phyloP scores from a whole-genome alignment of 2,329 filamentous ascomycete species.

The Cytospora piceicola region DNA sequence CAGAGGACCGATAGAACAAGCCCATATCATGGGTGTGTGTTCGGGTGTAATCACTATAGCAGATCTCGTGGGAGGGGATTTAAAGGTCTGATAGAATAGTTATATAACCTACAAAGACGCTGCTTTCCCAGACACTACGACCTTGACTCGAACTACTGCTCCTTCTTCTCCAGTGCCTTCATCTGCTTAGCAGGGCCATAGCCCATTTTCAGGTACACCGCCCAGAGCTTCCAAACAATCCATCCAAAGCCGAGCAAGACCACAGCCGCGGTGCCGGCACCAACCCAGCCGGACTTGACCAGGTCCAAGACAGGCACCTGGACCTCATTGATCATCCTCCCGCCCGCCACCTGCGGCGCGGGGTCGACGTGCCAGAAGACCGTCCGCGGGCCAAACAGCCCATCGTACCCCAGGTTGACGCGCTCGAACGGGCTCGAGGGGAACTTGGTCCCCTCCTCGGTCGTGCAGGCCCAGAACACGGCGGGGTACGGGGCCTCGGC shows the following conservation, averaged over 20 bases:
- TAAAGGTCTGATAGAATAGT: conserved; percentile 9
- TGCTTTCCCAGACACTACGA: not conserved
- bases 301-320: conserved; percentile 69
- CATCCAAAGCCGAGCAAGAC: conserved; percentile 70
- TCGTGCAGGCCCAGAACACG: conserved; percentile 88
- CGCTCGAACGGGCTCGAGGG: conserved; percentile 83
- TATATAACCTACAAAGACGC: conserved; percentile 11
- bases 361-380: conserved; percentile 81
- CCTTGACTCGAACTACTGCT: conserved; percentile 32
- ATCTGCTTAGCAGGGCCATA: conserved; percentile 36
- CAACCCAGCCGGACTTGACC: conserved; percentile 53
- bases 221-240: conserved; percentile 64
- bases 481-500: conserved; percentile 76
- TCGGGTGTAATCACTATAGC: not conserved
- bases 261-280: conserved; percentile 59
- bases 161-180: conserved; percentile 34
- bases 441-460: conserved; percentile 69
- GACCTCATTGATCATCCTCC: conserved; percentile 56
- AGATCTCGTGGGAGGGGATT: conserved; percentile 1
- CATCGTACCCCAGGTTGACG: conserved; percentile 82
- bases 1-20: not conserved
- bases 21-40: not conserved
- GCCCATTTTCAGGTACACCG: conserved; percentile 42
- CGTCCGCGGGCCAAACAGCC: conserved; percentile 74
- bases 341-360: conserved; percentile 38